A percentile compares a stretch with the other conserved stretches of the same genome.
phyloP scores from a whole-genome alignment of 2,329 filamentous ascomycete genomes.

The Diplocarpon rosae region DNA sequence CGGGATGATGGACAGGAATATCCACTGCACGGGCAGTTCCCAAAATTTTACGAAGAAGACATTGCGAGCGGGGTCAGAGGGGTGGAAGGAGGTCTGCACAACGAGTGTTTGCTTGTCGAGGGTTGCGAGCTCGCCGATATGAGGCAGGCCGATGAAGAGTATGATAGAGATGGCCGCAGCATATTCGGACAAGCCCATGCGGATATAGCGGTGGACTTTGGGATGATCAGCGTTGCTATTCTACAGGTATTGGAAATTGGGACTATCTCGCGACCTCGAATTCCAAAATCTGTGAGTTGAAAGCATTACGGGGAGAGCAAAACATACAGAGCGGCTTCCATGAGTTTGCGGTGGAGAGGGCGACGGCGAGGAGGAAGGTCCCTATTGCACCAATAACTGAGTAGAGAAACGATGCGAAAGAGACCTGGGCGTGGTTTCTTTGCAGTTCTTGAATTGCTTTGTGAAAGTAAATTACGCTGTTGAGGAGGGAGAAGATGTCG shows the following conservation, averaged over 20 bases:
- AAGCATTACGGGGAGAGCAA: too few species aligned
- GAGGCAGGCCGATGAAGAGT: conserved; percentile 51
- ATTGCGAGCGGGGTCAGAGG: conserved; percentile 42
- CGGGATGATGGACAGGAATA: conserved; percentile 50
- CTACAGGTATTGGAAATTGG: too few species aligned
- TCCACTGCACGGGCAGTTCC: conserved; percentile 46
- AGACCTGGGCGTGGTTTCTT: conserved; percentile 43
- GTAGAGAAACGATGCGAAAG: conserved; percentile 53
- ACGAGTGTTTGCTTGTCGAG: conserved; percentile 48
- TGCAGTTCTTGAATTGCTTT: conserved; percentile 55
- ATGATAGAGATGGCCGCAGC: conserved; percentile 57
- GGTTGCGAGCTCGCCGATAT: conserved; percentile 45
- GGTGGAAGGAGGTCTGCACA: conserved; percentile 44
- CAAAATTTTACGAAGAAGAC: conserved; percentile 54
- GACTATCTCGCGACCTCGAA: too few species aligned
- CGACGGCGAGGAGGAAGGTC: conserved; percentile 50
- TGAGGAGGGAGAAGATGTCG: conserved; percentile 55
- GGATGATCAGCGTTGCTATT: too few species aligned
- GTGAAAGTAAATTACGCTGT: conserved; percentile 59
- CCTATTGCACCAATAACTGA: conserved; percentile 52
- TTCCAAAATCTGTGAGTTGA: too few species aligned
- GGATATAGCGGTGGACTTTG: conserved; percentile 44
- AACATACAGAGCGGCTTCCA: conserved; percentile 42
- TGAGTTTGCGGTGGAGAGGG: conserved; percentile 47
- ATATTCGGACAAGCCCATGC: conserved; percentile 51